phyloP scores from a whole-genome alignment of 768 basidiomycete species.

The Holtermanniella nyarrowii region DNA sequence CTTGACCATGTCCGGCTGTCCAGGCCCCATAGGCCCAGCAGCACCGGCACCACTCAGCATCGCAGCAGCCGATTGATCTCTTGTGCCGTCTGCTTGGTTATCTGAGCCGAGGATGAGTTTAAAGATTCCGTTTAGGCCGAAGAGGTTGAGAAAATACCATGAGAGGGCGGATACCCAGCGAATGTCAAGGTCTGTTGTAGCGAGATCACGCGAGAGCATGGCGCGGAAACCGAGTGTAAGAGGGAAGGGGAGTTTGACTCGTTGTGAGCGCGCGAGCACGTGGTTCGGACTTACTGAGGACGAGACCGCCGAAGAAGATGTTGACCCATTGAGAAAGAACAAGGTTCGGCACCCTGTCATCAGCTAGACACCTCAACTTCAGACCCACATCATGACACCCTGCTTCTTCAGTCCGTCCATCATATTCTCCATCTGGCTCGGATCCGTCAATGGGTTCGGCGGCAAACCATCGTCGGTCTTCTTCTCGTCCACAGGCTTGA shows the following conservation, averaged over 20 bases:
- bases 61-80: slow-evolving; percentile 52
- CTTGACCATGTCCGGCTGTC: slow-evolving; percentile 76
- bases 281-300: slow-evolving; percentile 63
- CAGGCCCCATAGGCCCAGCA: slow-evolving; percentile 39
- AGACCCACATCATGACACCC: slow-evolving; percentile 91
- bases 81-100: slow-evolving; percentile 73
- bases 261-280: not conserved
- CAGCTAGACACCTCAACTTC: slow-evolving; percentile 27
- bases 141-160: slow-evolving; percentile 99
- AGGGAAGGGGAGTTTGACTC: slow-evolving; percentile 94
- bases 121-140: slow-evolving; percentile 92
- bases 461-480: slow-evolving; percentile 44
- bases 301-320: slow-evolving; percentile 98
- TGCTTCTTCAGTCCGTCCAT: slow-evolving; percentile 99
- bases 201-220: slow-evolving; percentile 91
- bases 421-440: slow-evolving; percentile 91
- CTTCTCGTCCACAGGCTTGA: slow-evolving; percentile 63
- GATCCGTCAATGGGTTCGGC: slow-evolving; percentile 78
- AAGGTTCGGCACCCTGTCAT: slow-evolving; percentile 53
- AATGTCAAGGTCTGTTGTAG: slow-evolving; percentile 93
- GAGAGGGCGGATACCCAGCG: slow-evolving; percentile 94
- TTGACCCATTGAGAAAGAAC: slow-evolving; percentile 99
- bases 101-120: slow-evolving; percentile 82
- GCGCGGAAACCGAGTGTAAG: slow-evolving; percentile 93
- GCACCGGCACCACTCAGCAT: slow-evolving; percentile 34